Percentiles rank a stretch among this genome's conserved stretches.
Evolutionary conservation across 345 rosid species (phyloP).

Genomic region (Eucalyptus leucophloia): DNA sequence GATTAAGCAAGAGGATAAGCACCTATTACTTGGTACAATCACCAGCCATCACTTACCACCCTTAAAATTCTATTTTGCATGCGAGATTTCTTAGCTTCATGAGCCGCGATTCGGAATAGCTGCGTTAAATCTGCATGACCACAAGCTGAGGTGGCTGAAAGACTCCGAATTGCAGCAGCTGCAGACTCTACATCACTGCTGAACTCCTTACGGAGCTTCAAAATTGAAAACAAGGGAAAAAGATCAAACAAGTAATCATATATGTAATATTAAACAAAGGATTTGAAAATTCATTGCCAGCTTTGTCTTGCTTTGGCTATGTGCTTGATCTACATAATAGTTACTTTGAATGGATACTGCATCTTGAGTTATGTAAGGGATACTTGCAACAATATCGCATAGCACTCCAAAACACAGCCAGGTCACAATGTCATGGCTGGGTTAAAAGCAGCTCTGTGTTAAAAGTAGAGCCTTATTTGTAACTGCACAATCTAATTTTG

Average conservation of each 20-base stretch:
- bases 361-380: background rate
- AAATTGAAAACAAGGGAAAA: background rate
- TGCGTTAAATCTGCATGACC: conserved; percentile 84
- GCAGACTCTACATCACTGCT: conserved; percentile 65
- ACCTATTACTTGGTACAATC: background rate
- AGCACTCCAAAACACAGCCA: background rate
- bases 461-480: background rate
- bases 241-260: background rate
- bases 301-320: background rate
- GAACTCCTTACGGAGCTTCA: conserved; percentile 72
- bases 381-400: background rate
- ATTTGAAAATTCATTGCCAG: background rate
- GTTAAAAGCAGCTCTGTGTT: background rate
- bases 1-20: background rate
- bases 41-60: conserved; percentile 45
- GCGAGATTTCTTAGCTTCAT: conserved; percentile 67
- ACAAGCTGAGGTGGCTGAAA: conserved; percentile 46
- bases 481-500: background rate
- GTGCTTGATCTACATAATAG: background rate
- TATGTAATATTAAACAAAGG: background rate
- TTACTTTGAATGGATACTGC: background rate
- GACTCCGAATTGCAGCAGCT: conserved; percentile 40
- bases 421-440: background rate
- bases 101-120: conserved; percentile 72
- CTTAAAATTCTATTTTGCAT: conserved; percentile 63